Evolutionary conservation across 2,329 filamentous ascomycete species (phyloP).

Genomic region (Cladobotryum protrusum): DNA sequence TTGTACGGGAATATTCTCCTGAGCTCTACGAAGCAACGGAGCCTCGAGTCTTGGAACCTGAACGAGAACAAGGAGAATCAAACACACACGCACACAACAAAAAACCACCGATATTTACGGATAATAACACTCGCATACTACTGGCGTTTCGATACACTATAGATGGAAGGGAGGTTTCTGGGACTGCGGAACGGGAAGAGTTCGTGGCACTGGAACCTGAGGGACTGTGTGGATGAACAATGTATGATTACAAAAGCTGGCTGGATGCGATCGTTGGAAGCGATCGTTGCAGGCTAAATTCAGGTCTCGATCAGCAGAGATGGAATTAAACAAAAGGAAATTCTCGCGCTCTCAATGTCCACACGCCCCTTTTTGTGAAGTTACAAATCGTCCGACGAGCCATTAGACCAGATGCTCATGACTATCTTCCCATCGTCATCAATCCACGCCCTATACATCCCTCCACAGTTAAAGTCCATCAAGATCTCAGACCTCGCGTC

Average conservation of each 20-base stretch:
- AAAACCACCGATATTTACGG: conserved; percentile 8
- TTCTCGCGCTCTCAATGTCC: background rate
- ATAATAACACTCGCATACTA: conserved; percentile 26
- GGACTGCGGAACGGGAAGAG: background rate
- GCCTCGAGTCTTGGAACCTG: background rate
- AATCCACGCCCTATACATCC: conserved; percentile 80
- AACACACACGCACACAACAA: background rate
- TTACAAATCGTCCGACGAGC: conserved; percentile 15
- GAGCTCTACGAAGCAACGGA: too few species aligned
- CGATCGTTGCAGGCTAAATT: background rate
- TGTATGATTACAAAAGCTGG: too few species aligned
- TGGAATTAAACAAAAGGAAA: too few species aligned
- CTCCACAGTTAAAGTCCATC: conserved; percentile 77
- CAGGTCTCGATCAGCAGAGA: background rate
- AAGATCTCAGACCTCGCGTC: conserved; percentile 49
- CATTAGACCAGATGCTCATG: conserved; percentile 40
- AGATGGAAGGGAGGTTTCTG: conserved; percentile 16
- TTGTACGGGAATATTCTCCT: background rate
- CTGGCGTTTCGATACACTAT: conserved; percentile 30
- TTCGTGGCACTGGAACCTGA: background rate
- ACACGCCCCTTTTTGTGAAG: too few species aligned
- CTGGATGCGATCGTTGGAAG: background rate
- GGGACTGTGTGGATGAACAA: too few species aligned
- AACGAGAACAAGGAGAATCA: background rate
- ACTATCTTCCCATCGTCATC: conserved; percentile 52